Evolutionary conservation across 192 early-diverging fungal species (phyloP), one percentile per base, ranked within the genome.

Genomic region (Umbelopsis sp.): DNA sequence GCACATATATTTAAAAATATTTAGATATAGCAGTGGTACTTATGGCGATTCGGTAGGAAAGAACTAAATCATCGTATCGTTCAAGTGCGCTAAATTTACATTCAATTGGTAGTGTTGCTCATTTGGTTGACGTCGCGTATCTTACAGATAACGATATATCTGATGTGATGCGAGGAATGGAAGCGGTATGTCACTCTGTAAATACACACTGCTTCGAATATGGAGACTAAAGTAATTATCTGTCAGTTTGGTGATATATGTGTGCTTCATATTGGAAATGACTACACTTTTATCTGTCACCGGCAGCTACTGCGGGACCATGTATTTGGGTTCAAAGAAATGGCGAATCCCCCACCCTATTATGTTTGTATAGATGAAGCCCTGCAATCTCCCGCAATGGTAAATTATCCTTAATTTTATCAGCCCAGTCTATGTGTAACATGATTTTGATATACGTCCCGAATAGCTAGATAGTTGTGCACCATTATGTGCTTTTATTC

Each of bases 21-120:
- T 23, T 52, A 75, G 74, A 61, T 69, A 51, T 75, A 49, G 58
- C 68, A 37, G 52, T 69, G 49, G 74, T 71, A 61, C 65, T 65
- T 25, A n/a, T 55, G 5, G 69, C 64, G 15, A 51, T 71, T 65
- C 52, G 74, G 74, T 75, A 75, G 48, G 48, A 30, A 11, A n/a
- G n/a, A n/a, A n/a, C n/a, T n/a, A n/a, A n/a, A n/a, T n/a, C n/a
- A n/a, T n/a, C 13, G 27, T 23, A 23, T 25, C 51, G 25, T 52
- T 10, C 21, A 23, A 52, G 18, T 49, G 1, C 50, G 21, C 52
- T 53, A 21, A 37, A 65, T 16, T n/a, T 30, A 30, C 23, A 18
- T 37, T 35, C 13, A 4, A 15, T 13, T n/a, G 21, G n/a, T 25
- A 20, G 52, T 68, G 18, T 67, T 49, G 25, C 53, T 45, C 72